Percentiles rank a stretch among this genome's conserved stretches.
Evolutionary conservation across 495 filamentous ascomycete species (phyloP).

Genomic region (Aspergillus leporis): DNA sequence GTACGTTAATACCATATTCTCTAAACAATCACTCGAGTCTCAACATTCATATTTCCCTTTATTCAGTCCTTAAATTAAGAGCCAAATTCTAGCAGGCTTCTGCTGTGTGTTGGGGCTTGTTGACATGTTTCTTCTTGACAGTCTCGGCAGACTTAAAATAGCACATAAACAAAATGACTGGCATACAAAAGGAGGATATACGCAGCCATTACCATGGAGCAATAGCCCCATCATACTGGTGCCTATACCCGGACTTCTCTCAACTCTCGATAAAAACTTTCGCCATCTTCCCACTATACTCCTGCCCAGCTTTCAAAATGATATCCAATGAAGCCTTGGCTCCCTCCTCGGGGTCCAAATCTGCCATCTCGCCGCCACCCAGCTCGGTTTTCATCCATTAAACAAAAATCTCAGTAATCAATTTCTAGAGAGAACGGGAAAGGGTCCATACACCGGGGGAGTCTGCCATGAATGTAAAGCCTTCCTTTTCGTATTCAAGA

Average conservation of each 20-base stretch:
- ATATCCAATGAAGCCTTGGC: slow-evolving; percentile 36
- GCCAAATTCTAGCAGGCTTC: too few relatives aligned
- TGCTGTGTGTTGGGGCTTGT: too few relatives aligned
- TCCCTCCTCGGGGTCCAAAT: slow-evolving; percentile 34
- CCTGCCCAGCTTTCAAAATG: slow-evolving; percentile 26
- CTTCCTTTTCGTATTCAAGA: slow-evolving; percentile 35
- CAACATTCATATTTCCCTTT: too few relatives aligned
- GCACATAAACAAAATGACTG: too few relatives aligned
- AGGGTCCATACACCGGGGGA: slow-evolving; percentile 46
- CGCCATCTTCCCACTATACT: slow-evolving; percentile 34
- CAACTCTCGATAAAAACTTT: slow-evolving; percentile 30
- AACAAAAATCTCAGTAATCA: slow-evolving; percentile 15
- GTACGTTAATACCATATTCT: too few relatives aligned
- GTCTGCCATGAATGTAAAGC: slow-evolving; percentile 47
- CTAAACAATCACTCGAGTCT: too few relatives aligned
- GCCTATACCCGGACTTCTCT: slow-evolving; percentile 5
- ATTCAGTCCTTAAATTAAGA: too few relatives aligned
- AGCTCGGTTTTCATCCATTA: slow-evolving; percentile 38
- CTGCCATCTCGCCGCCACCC: slow-evolving; percentile 32
- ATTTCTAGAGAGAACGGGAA: background rate
- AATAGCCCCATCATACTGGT: slow-evolving; percentile 10
- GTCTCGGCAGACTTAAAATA: too few relatives aligned
- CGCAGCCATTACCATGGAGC: slow-evolving; percentile 13
- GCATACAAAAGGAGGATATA: too few relatives aligned
- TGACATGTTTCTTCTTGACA: too few relatives aligned